Base-by-base conservation (phyloP, 768 basidiomycete species). In the Phanerochaete carnosa region DNA sequence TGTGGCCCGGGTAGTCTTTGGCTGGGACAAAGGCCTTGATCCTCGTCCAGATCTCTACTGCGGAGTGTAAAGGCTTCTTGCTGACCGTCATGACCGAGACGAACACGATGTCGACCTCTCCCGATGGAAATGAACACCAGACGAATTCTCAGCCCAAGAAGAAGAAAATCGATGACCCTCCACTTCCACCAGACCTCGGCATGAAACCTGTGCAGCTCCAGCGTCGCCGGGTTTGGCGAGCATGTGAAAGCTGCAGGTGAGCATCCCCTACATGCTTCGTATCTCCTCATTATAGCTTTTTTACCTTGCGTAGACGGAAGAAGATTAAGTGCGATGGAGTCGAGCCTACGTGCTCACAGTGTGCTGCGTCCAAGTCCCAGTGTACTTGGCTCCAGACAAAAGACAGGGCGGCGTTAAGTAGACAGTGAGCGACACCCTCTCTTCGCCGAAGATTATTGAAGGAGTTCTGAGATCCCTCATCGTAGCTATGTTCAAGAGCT, bases 341-440 rank as follows among this genome's bases (percentile, higher is more conserved):
- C 67, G 92, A 94, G 70, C 92, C 92, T 13, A 89, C 87, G 12
- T 94, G 92, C 67, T 88, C 90, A 0, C 92, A 94, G 69, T 94
- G 92, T 69, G 71, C 83, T 19, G 76, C 83, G 45, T 88, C 90
- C 7, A 85, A 84, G 49, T 88, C 89, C 0, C 83, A 86, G 66
- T 94, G 92, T 70, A 91, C 89, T 46, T 94, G 92, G 92, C 78
- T 93, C 45, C 92, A 94, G 75, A 94, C 92, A 6, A 94, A 92
- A 76, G 92, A 94, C 74, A 86, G 92, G 68, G 92, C 92, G 25
- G 92, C 92, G 4, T 76, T 94, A 64, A 94, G 93, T 70, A 81
- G 92, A 79, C 92, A 94, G 92, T 94, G 71, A 64, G 92, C 80
- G 56, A 62, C 53, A 23, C 11, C 25, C 33, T 26, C 25, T 50